Conservation (phyloP, 108 stramenopile genomes). For the Nitzschia sp. region DNA sequence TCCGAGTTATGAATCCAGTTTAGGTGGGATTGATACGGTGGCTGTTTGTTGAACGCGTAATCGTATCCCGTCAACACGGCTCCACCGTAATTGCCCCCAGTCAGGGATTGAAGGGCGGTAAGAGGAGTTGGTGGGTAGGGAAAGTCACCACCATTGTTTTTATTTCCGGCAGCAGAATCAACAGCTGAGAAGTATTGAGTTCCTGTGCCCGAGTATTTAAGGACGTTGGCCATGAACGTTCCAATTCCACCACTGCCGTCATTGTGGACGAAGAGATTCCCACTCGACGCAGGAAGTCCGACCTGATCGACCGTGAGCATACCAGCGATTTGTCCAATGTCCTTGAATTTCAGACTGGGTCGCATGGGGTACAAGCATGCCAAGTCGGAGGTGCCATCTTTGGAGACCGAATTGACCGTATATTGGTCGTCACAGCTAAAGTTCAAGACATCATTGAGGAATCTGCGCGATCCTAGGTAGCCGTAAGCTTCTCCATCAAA, state of each 20-base stretch:
- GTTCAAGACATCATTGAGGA: slow-evolving; percentile 71
- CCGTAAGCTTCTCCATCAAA: slow-evolving; percentile 85
- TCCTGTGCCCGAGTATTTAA: slow-evolving; percentile 53
- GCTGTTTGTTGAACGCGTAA: slow-evolving; percentile 61
- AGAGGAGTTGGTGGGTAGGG: slow-evolving; percentile 84
- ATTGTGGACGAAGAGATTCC: slow-evolving; percentile 69
- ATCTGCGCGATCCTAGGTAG: slow-evolving; percentile 69
- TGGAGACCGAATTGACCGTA: slow-evolving; percentile 50
- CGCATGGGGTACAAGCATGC: slow-evolving; percentile 78
- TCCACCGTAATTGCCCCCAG: slow-evolving; percentile 59
- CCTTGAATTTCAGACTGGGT: slow-evolving; percentile 70
- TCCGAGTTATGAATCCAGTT: slow-evolving; percentile 45
- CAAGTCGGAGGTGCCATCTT: slow-evolving; percentile 46
- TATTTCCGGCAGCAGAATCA: slow-evolving; percentile 45
- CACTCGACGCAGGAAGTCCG: slow-evolving; percentile 49
- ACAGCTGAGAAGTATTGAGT: slow-evolving; percentile 38
- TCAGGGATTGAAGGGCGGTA: slow-evolving; percentile 58
- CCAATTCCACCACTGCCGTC: slow-evolving; percentile 51
- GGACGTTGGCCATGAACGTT: slow-evolving; percentile 63
- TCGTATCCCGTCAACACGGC: slow-evolving; percentile 83
- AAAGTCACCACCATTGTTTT: slow-evolving; percentile 46
- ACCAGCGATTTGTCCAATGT: slow-evolving; percentile 61
- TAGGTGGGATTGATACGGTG: slow-evolving; percentile 74
- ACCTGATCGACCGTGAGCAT: slow-evolving; percentile 90
- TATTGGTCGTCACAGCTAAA: slow-evolving; percentile 63